phyloP scores from a whole-genome alignment of 78 protist species.

The Guillardia theta region DNA sequence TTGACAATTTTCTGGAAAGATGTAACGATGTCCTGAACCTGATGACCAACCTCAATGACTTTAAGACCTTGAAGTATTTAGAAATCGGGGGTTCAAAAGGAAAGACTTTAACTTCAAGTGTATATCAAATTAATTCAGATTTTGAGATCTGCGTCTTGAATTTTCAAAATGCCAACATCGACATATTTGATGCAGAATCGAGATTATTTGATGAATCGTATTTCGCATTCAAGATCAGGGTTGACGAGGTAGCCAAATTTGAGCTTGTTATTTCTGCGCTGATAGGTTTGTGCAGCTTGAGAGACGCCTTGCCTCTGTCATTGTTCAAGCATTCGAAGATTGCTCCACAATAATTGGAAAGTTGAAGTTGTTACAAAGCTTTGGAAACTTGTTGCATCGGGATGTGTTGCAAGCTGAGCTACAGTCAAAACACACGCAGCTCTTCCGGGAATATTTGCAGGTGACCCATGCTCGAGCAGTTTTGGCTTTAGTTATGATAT shows the following conservation, averaged over 20 bases:
- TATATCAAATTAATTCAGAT: background rate
- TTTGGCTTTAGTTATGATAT: background rate
- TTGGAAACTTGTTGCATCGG: slow-evolving; percentile 65
- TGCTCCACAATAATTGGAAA: slow-evolving; percentile 39
- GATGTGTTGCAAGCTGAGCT: background rate
- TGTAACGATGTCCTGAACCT: slow-evolving; percentile 58
- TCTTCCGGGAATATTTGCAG: background rate
- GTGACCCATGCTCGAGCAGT: too few species aligned
- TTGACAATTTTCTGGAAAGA: slow-evolving; percentile 59
- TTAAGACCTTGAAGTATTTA: slow-evolving; percentile 54
- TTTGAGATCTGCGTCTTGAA: background rate
- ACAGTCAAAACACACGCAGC: background rate
- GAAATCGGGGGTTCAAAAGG: slow-evolving; percentile 75
- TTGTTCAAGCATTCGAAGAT: slow-evolving; percentile 57
- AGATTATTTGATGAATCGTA: slow-evolving; percentile 25
- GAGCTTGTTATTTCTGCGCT: background rate
- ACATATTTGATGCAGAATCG: background rate
- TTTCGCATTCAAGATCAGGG: background rate
- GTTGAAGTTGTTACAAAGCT: slow-evolving; percentile 67
- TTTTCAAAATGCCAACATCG: background rate
- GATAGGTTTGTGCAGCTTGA: slow-evolving; percentile 39
- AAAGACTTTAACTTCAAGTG: background rate
- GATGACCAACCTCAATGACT: slow-evolving; percentile 26
- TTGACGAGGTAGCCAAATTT: background rate
- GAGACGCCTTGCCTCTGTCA: slow-evolving; percentile 42